These are phyloP conservation scores for Fusarium paranaense DNA, from an alignment of 2,329 filamentous ascomycete species.

Conservation along the genomic window DNA sequence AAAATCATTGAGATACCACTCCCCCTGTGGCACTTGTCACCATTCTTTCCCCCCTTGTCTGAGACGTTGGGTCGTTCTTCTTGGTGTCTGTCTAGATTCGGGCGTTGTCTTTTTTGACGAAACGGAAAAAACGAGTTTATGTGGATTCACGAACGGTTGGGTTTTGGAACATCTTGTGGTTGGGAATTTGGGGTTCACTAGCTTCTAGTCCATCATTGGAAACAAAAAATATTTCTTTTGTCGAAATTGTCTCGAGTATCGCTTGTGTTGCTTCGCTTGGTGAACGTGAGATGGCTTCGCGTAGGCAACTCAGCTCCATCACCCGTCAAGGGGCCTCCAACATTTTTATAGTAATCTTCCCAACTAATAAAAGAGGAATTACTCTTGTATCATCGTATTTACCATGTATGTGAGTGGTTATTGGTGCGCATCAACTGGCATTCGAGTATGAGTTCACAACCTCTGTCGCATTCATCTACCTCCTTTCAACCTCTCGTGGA, in stretches of 20 bases:
- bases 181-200: conserved; percentile 22
- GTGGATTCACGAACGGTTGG: conserved; percentile 17
- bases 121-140: conserved; percentile 13
- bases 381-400: neutral
- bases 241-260: neutral
- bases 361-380: neutral
- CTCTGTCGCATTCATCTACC: neutral
- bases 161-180: conserved; percentile 28
- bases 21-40: conserved; percentile 30
- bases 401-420: neutral
- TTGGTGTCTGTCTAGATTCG: conserved; percentile 1
- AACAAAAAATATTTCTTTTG: conserved; percentile 28
- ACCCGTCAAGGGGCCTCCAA: too few relatives aligned
- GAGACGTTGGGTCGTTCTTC: conserved; percentile 11
- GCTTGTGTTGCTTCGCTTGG: too few relatives aligned
- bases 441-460: neutral
- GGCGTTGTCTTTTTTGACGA: neutral
- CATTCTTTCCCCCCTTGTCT: conserved; percentile 20
- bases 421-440: neutral
- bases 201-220: conserved; percentile 34
- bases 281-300: neutral
- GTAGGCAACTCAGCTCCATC: fast-evolving
- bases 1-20: conserved; percentile 27
- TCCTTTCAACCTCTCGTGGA: neutral
- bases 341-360: too few relatives aligned